Conservation (phyloP, 2,329 filamentous ascomycete species). For the Cryphonectria nitschkei region DNA sequence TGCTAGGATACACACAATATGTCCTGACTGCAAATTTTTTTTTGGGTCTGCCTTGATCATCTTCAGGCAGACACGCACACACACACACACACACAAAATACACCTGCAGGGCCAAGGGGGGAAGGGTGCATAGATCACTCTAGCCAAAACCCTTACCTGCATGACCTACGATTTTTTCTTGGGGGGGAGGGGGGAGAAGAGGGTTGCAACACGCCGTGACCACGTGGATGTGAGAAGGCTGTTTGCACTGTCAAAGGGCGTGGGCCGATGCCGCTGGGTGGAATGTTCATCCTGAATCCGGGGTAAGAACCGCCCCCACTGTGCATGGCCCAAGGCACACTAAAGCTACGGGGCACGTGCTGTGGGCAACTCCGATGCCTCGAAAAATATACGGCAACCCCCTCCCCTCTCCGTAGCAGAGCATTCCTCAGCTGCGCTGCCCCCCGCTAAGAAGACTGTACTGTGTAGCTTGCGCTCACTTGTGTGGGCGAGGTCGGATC, state of each 20-base stretch:
- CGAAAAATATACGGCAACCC: neutral
- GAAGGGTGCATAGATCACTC: neutral
- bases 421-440: neutral
- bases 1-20: neutral
- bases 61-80: neutral
- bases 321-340: neutral
- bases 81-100: neutral
- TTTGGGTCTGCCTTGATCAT: neutral
- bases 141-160: neutral
- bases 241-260: neutral
- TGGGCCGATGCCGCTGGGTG: constrained; percentile 5
- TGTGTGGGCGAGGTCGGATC: constrained; percentile 19
- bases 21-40: neutral
- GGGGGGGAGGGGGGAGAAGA: no score
- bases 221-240: neutral
- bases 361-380: neutral
- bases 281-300: constrained; percentile 1
- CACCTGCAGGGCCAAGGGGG: neutral
- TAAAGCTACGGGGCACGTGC: neutral
- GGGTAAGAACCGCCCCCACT: constrained; percentile 19
- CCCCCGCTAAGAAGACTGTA: neutral
- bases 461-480: neutral
- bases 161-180: neutral
- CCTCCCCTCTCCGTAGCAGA: neutral
- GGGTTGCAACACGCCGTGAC: neutral